Conservation (phyloP, 2,329 filamentous ascomycete species). For the Aulographum hederae region DNA sequence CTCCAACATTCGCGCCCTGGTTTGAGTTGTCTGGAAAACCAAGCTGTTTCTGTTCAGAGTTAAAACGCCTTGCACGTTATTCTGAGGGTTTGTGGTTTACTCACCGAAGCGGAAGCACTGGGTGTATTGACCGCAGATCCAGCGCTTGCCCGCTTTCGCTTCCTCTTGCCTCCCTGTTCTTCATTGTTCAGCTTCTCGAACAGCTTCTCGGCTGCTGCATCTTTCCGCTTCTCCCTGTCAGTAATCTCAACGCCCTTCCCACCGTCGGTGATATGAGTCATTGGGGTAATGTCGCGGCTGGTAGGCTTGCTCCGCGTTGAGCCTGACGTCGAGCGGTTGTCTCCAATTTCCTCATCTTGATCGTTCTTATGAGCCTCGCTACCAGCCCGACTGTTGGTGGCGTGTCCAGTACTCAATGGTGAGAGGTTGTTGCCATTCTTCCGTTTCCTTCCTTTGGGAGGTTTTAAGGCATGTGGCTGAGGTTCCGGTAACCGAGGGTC, state of each 20-base stretch:
- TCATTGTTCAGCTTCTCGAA: slow-evolving; percentile 43
- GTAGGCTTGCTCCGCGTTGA: slow-evolving; percentile 36
- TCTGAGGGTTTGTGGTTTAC: slow-evolving; percentile 4
- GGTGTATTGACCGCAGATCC: slow-evolving; percentile 34
- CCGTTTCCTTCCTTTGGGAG: slow-evolving; percentile 27
- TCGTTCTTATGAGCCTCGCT: slow-evolving; percentile 35
- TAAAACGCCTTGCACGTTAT: slow-evolving; percentile 3
- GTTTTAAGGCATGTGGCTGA: slow-evolving; percentile 11
- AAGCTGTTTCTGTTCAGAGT: slow-evolving; percentile 16
- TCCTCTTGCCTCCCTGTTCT: slow-evolving; percentile 32
- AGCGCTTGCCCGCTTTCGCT: slow-evolving; percentile 37
- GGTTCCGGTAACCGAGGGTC: too few species aligned
- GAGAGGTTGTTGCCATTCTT: slow-evolving; percentile 31
- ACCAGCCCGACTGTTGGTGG: slow-evolving; percentile 38
- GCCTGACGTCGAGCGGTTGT: slow-evolving; percentile 37
- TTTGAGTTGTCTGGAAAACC: slow-evolving; percentile 12
- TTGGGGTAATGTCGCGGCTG: slow-evolving; percentile 44
- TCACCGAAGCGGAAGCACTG: slow-evolving; percentile 20
- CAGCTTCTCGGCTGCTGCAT: slow-evolving; percentile 42
- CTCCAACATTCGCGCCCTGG: too few species aligned
- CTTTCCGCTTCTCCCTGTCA: slow-evolving; percentile 42
- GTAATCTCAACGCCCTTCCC: slow-evolving; percentile 35
- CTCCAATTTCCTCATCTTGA: slow-evolving; percentile 36
- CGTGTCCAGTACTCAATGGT: slow-evolving; percentile 32
- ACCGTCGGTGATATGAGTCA: slow-evolving; percentile 29